Evolutionary conservation across 371 early-diverging fungal species (phyloP), one percentile per base, ranked within the genome.

Genomic region (Mortierella sp.): DNA sequence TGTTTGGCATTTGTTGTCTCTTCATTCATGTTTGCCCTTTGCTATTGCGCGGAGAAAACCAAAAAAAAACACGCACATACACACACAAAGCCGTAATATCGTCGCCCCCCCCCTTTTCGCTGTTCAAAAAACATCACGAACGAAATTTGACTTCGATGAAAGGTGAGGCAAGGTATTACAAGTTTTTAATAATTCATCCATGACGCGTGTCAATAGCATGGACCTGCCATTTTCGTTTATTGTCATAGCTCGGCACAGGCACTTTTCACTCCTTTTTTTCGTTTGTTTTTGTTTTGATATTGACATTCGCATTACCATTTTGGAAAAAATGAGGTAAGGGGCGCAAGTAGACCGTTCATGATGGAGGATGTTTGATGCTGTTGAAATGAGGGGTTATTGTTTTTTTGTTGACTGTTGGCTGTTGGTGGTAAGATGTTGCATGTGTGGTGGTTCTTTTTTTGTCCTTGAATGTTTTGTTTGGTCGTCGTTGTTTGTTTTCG

Each of bases 151-250:
- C 21, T 21, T 60, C 13, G 9, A 47, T 10, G 50, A 50, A 50
- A 16, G 34, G 10, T 5, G 24, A 10, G 24, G 34, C 63, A 63
- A 16, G 42, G 21, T 38, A 38, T 38, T 38, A 38, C 65, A 21
- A 38, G 50, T 68, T 14, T 42, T 68, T 34, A 68, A 68, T 68
- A 68, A 42, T 68, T 68, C 68, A 68, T 68, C 68, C 68, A 68
- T 21, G 68, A 68, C 44, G 68, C 68, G 38, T 42, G 68, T 68
- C 68, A 38, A 8, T 68, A 34, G n/a, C 65, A 38, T 21, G 24
- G 42, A 10, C 68, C 42, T 31, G 31, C 3, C 42, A 3, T 38
- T 24, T 21, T 55, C 9, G 16, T 55, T 55, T n/a, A 8, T 21
- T 19, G 9, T 38, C 31, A 16, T 42, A 21, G 11, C 21, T 24